Evolutionary conservation across 306 rosid genomes (phyloP), one percentile per base, ranked within the genome.

Genomic region (Alnus glutinosa): DNA sequence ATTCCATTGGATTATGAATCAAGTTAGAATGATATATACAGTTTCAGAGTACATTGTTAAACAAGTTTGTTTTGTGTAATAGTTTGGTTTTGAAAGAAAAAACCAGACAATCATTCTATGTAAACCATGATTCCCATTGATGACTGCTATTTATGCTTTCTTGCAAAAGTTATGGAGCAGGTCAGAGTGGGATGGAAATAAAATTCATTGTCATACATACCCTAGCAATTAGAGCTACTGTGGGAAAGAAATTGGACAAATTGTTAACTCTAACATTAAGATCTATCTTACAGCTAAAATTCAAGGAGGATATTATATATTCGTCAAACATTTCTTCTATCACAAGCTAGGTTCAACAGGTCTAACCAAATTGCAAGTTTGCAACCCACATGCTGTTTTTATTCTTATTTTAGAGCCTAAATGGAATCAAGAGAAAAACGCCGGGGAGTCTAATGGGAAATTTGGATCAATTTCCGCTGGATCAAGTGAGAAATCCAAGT

Each of bases 401-500:
- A 76, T 79, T 74, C 50, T 58, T 52, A 19, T 75, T 66, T 46
- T 66, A 28, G 28, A 7, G 49, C 51, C n/a, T 1, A 32, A 19
- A 64, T 57, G 67, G 51, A 79, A 66, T 80, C 42, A 89, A 63
- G 75, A 79, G 85, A 82, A 86, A 84, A 90, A 71, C 10, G 78
- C 91, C 1, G 76, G 81, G 73, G 81, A 3, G 78, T 86, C 84
- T 75, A 91, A 91, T 49, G 84, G 87, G 84, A 89, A 89, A 81
- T 81, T 79, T 62, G 85, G 89, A 58, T 86, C 89, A 54, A 87
- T 58, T 64, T 86, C 88, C 47, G 52, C 82, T 0, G 77, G 83
- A 52, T 89, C 90, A 64, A 88, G 84, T 14, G 91, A 58, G 88
- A 94, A 92, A 75, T 88, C 88, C 75, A 90, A 74, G 61, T 89